These are phyloP conservation scores for Candida glaebosa DNA, from an alignment of 805 yeast genomes.

Conservation along the genomic window DNA sequence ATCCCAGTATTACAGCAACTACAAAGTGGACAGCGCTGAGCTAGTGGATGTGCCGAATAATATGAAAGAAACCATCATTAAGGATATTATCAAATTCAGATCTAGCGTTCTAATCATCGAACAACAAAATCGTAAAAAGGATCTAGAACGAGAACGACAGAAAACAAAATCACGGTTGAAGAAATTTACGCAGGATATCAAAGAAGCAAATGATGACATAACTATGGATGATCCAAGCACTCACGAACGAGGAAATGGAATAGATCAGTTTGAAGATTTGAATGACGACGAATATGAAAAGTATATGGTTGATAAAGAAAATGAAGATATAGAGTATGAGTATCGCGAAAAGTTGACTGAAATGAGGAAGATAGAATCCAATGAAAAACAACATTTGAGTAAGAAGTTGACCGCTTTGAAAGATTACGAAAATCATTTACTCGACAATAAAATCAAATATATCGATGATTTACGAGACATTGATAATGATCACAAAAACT, in stretches of 20 bases:
- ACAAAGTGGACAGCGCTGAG: constrained; percentile 56
- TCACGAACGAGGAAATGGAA: constrained; percentile 15
- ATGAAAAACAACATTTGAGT: constrained; percentile 17
- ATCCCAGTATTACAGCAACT: constrained; percentile 32
- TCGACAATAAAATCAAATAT: constrained; percentile 32
- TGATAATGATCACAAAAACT: not conserved
- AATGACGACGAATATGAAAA: constrained; percentile 29
- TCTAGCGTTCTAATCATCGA: constrained; percentile 52
- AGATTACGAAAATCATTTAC: constrained; percentile 35
- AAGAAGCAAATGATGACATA: constrained; percentile 23
- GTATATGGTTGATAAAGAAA: constrained; percentile 15
- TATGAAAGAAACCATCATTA: constrained; percentile 48
- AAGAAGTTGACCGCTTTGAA: constrained; percentile 18
- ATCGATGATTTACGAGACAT: constrained; percentile 25
- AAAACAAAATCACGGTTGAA: constrained; percentile 48
- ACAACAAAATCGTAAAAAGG: constrained; percentile 46
- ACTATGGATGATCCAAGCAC: constrained; percentile 1
- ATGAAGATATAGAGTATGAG: constrained; percentile 18
- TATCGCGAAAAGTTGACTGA: constrained; percentile 14
- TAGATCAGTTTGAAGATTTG: constrained; percentile 23
- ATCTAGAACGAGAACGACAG: constrained; percentile 45
- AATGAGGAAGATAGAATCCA: constrained; percentile 12
- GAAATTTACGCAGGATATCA: constrained; percentile 39
- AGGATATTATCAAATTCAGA: constrained; percentile 55
- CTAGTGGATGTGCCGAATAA: constrained; percentile 54